Conservation (phyloP, 805 yeast genomes). For the Brettanomyces custersianus region DNA sequence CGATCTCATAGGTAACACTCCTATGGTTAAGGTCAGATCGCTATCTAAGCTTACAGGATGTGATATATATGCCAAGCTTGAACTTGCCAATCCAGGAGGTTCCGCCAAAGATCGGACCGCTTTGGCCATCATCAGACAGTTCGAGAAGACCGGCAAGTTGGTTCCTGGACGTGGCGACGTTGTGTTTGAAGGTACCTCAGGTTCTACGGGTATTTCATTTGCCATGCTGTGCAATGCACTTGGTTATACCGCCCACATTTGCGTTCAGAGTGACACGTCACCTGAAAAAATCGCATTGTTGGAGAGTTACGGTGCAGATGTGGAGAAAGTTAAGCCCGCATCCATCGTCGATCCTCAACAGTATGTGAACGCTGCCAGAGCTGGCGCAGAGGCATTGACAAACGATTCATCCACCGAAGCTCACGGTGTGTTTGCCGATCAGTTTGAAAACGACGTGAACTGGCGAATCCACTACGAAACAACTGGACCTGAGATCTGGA, state of each 20-base stretch:
- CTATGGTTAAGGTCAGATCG: slow-evolving; percentile 65
- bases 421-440: slow-evolving; percentile 84
- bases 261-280: slow-evolving; percentile 89
- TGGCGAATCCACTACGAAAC: slow-evolving; percentile 77
- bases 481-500: slow-evolving; percentile 91
- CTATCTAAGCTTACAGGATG: slow-evolving; percentile 69
- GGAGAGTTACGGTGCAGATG: slow-evolving; percentile 66
- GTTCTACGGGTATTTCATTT: slow-evolving; percentile 92
- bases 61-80: slow-evolving; percentile 79
- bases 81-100: slow-evolving; percentile 85
- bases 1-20: slow-evolving; percentile 86
- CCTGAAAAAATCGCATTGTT: slow-evolving; percentile 70
- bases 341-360: slow-evolving; percentile 90
- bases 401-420: slow-evolving; percentile 27
- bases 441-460: slow-evolving; percentile 86
- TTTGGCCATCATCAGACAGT: slow-evolving; percentile 63
- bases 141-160: slow-evolving; percentile 51
- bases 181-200: slow-evolving; percentile 92
- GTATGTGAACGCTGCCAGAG: slow-evolving; percentile 81
- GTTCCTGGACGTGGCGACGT: slow-evolving; percentile 56
- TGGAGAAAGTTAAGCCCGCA: slow-evolving; percentile 88
- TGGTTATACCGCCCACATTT: slow-evolving; percentile 89
- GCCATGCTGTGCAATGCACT: slow-evolving; percentile 83
- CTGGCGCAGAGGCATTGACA: slow-evolving; percentile 47
- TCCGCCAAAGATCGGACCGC: slow-evolving; percentile 96